Evolutionary conservation across 495 filamentous ascomycete genomes (phyloP).

Genomic region (Trichocladium antarcticum): DNA sequence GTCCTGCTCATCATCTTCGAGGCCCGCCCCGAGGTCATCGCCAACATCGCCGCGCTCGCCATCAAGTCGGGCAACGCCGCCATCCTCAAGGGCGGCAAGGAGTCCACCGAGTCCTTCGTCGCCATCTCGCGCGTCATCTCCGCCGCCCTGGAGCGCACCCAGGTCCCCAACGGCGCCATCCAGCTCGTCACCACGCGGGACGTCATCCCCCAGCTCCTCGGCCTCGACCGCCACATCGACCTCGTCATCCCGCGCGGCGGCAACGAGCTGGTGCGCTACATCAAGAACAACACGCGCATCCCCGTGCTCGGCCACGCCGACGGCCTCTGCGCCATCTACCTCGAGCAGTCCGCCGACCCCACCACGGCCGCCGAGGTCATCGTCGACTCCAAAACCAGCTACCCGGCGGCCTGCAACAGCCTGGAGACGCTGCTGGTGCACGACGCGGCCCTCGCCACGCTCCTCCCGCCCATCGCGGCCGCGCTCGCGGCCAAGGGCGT

Average conservation of each 20-base stretch:
- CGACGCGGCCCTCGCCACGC: conserved; percentile 49
- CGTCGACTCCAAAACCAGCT: conserved; percentile 84
- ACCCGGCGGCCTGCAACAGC: conserved; percentile 93
- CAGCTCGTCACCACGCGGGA: conserved; percentile 90
- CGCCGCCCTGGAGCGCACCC: conserved; percentile 58
- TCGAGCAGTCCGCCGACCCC: conserved; percentile 66
- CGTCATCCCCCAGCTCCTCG: conserved; percentile 71
- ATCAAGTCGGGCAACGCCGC: conserved; percentile 97
- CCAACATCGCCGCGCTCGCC: conserved; percentile 93
- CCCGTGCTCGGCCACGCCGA: conserved; percentile 96
- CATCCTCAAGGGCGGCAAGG: conserved; percentile 94
- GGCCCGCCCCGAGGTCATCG: conserved; percentile 95
- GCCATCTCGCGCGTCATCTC: conserved; percentile 83
- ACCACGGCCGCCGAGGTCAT: conserved; percentile 65
- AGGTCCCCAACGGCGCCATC: conserved; percentile 73
- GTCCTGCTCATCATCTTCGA: conserved; percentile 97
- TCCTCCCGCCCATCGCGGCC: conserved; percentile 60
- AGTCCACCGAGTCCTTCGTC: conserved; percentile 85
- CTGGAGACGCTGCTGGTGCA: conserved; percentile 85
- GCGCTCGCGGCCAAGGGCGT: conserved; percentile 68
- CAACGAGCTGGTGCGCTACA: conserved; percentile 83
- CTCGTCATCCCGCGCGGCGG: conserved; percentile 89
- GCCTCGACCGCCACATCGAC: conserved; percentile 77
- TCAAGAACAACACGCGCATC: conserved; percentile 84
- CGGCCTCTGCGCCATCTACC: conserved; percentile 82